phyloP scores from a whole-genome alignment of 768 basidiomycete species.

The Amanita brunnescens region DNA sequence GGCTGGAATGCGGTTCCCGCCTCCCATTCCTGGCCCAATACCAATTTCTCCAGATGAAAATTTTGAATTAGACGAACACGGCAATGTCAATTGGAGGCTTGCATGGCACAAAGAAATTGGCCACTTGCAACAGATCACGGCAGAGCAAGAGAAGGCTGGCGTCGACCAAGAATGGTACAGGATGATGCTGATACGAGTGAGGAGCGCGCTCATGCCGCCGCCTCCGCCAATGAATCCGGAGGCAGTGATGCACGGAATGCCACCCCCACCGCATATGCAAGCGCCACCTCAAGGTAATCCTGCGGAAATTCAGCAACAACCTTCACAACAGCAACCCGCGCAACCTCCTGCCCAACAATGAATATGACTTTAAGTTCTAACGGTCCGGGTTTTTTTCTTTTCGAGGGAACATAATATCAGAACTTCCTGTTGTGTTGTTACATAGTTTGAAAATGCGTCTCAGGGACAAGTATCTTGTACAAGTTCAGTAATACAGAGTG shows the following conservation, averaged over 20 bases:
- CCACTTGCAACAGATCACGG: conserved; percentile 66
- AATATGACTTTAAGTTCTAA: background rate
- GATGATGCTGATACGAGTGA: conserved; percentile 77
- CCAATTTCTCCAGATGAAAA: conserved; percentile 57
- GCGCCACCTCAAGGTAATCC: conserved; percentile 29
- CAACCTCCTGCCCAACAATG: conserved; percentile 10
- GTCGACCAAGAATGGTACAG: conserved; percentile 80
- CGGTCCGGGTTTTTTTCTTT: background rate
- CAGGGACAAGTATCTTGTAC: background rate
- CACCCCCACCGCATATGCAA: conserved; percentile 28
- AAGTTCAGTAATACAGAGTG: background rate
- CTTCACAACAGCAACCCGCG: conserved; percentile 19
- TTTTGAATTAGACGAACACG: conserved; percentile 68
- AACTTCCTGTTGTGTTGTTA: background rate
- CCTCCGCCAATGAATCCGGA: conserved; percentile 43
- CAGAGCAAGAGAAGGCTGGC: conserved; percentile 74
- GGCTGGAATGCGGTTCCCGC: conserved; percentile 56
- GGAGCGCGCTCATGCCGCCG: conserved; percentile 56
- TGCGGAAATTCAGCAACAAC: conserved; percentile 31
- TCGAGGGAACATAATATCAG: background rate
- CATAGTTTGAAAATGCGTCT: background rate
- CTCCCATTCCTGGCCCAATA: conserved; percentile 40
- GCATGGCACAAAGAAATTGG: conserved; percentile 78
- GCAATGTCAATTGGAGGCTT: conserved; percentile 71
- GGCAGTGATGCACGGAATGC: conserved; percentile 37